These are phyloP conservation scores for Astrephomene gubernaculifera DNA, from an alignment of 139 green algal species.

Conservation along the genomic window DNA sequence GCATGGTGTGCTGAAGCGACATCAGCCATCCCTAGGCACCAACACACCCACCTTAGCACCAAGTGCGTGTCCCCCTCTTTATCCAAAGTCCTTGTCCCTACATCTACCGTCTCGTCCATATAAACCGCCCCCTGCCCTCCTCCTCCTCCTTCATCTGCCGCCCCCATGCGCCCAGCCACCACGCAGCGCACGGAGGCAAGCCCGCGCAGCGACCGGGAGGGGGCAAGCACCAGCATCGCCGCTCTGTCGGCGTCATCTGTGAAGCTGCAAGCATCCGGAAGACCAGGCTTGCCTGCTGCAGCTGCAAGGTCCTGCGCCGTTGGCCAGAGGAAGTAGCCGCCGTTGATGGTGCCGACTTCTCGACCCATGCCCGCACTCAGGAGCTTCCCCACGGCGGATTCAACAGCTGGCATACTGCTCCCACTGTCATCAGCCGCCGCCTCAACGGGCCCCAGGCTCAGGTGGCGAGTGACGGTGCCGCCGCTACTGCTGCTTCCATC, in stretches of 20 bases:
- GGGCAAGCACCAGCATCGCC: background rate
- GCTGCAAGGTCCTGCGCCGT: background rate
- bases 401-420: background rate
- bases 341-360: background rate
- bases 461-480: no score
- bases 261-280: no score
- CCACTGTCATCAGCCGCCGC: background rate
- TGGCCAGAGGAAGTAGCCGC: background rate
- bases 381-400: background rate
- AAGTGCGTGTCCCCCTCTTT: background rate
- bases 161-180: background rate
- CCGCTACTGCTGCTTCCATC: background rate
- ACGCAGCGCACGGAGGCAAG: background rate
- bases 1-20: no score
- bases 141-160: background rate
- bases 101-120: background rate
- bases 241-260: no score
- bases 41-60: background rate
- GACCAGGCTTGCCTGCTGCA: background rate
- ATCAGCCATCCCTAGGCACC: no score
- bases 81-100: background rate
- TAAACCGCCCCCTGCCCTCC: background rate
- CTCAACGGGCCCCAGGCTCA: no score
- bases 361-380: background rate
- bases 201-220: background rate